Percentiles rank a stretch among this genome's conserved stretches.
These are phyloP conservation scores for Starmerella cellae DNA, from an alignment of 805 yeast species.

Conservation along the genomic window DNA sequence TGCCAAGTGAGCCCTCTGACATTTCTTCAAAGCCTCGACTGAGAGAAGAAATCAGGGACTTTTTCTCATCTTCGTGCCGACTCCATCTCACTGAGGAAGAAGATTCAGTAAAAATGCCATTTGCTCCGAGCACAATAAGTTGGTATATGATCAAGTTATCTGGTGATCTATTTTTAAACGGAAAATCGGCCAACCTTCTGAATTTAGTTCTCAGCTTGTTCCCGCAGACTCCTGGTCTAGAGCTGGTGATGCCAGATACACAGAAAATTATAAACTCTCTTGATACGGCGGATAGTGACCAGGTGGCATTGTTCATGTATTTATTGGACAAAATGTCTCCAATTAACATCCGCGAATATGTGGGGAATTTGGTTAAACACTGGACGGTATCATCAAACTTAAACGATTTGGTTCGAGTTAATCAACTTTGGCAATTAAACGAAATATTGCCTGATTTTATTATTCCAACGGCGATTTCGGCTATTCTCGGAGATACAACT, in stretches of 20 bases:
- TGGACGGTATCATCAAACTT: slow-evolving; percentile 22
- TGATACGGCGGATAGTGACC: not conserved
- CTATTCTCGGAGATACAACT: slow-evolving; percentile 35
- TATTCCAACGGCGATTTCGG: slow-evolving; percentile 61
- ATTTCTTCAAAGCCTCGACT: slow-evolving; percentile 12
- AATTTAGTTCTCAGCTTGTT: slow-evolving; percentile 8
- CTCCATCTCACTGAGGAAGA: slow-evolving; percentile 3
- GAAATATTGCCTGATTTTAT: slow-evolving; percentile 35
- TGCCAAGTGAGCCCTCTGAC: slow-evolving; percentile 14
- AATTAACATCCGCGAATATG: slow-evolving; percentile 7
- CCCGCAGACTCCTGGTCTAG: slow-evolving; percentile 7
- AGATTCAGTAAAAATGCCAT: not conserved
- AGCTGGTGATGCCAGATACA: not conserved
- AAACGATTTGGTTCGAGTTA: slow-evolving; percentile 55
- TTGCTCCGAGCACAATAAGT: slow-evolving; percentile 3
- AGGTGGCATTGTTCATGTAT: slow-evolving; percentile 12
- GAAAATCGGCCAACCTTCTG: slow-evolving; percentile 2
- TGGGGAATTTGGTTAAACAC: slow-evolving; percentile 2
- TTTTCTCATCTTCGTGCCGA: slow-evolving; percentile 23
- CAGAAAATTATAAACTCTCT: slow-evolving; percentile 2
- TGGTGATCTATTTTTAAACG: slow-evolving; percentile 4
- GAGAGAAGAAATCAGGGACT: slow-evolving; percentile 26
- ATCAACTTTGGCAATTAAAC: slow-evolving; percentile 45
- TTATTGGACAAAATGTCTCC: slow-evolving; percentile 6
- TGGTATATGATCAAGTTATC: slow-evolving; percentile 20